A percentile compares a stretch with the other conserved stretches of the same genome.
These are phyloP conservation scores for Verticillium alfalfae DNA, from an alignment of 2,329 filamentous ascomycete species.

Conservation along the genomic window DNA sequence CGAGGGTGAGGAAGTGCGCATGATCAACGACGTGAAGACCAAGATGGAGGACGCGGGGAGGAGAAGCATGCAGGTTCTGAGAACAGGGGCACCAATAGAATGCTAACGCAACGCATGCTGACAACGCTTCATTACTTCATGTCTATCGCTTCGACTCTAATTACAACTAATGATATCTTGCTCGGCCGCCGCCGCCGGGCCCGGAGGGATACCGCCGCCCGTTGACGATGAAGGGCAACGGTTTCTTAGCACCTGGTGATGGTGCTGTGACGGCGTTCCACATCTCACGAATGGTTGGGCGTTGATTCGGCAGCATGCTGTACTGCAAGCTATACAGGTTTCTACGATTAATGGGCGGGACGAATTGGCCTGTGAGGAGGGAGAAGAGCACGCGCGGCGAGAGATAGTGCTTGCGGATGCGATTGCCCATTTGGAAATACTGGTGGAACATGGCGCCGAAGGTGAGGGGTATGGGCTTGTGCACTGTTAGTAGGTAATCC, in stretches of 20 bases:
- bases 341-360: constrained; percentile 90
- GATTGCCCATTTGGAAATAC: constrained; percentile 90
- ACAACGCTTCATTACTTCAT: not conserved
- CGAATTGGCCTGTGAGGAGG: constrained; percentile 83
- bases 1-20: not conserved
- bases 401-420: constrained; percentile 92
- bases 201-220: constrained; percentile 15
- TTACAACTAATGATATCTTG: constrained; percentile 10
- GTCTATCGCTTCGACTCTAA: not conserved
- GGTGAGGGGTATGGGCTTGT: constrained; percentile 77
- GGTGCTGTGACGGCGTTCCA: constrained; percentile 66
- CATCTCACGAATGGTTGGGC: constrained; percentile 77
- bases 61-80: too few relatives aligned
- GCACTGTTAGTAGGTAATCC: not conserved
- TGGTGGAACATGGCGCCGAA: constrained; percentile 95
- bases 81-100: not conserved
- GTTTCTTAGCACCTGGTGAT: constrained; percentile 35
- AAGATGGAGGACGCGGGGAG: too few relatives aligned
- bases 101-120: not conserved
- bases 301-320: constrained; percentile 84
- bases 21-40: not conserved
- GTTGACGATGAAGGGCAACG: constrained; percentile 27
- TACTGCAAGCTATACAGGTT: constrained; percentile 96
- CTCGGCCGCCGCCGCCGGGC: constrained; percentile 7
- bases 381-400: constrained; percentile 83